These are phyloP conservation scores for Diaporthe citrichinensis DNA, from an alignment of 2,329 filamentous ascomycete species.

Conservation along the genomic window DNA sequence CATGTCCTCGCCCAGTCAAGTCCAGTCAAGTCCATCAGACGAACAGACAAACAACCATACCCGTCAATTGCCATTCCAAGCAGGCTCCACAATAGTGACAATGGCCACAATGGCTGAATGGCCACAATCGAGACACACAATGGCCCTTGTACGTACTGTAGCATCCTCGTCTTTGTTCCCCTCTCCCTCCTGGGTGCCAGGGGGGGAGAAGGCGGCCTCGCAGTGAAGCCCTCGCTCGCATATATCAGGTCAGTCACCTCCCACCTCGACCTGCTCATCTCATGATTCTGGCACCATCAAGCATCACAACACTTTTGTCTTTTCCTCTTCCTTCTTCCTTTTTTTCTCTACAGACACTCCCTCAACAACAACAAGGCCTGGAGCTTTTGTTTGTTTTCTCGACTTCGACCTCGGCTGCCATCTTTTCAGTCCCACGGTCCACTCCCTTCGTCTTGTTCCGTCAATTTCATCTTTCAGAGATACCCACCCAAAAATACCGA, in stretches of 20 bases:
- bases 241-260: constrained; percentile 24
- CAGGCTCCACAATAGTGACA: constrained; percentile 10
- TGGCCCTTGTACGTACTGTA: background rate
- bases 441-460: constrained; percentile 5
- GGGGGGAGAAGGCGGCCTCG: background rate
- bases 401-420: constrained; percentile 8
- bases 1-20: background rate
- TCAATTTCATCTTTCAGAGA: constrained; percentile 14
- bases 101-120: background rate
- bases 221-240: background rate
- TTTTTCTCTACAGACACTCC: constrained; percentile 25
- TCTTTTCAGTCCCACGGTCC: background rate
- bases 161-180: background rate
- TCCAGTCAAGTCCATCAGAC: constrained; percentile 5
- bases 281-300: constrained; percentile 26
- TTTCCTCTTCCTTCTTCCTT: constrained; percentile 7
- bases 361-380: constrained; percentile 34
- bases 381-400: constrained; percentile 24
- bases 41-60: constrained; percentile 18
- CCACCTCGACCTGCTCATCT: constrained; percentile 1
- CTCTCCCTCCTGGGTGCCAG: background rate
- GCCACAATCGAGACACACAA: background rate
- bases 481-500: constrained; percentile 10
- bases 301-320: constrained; percentile 24
- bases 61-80: background rate